Evolutionary conservation across 345 rosid species (phyloP), one percentile per base, ranked within the genome.

Genomic region (Adansonia digitata): DNA sequence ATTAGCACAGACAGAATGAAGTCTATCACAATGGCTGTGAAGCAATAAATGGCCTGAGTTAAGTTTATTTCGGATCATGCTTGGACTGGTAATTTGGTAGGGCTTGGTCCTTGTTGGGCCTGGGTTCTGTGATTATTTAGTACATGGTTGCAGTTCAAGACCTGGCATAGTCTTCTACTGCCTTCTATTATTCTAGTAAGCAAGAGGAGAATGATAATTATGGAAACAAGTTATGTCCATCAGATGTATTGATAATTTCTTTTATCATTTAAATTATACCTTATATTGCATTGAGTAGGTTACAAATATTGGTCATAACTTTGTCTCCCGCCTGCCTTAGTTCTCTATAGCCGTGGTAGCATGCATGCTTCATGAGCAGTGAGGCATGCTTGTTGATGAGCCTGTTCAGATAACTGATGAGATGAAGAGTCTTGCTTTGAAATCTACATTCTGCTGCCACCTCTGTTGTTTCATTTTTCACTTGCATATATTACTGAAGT

Each of bases 401-500:
- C 77, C 81, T 69, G 76, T 78, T 79, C 82, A 57, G 86, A 81
- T 75, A 75, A 75, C 77, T 76, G 78, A 74, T 72, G 80, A 67
- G 84, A 74, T 24, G 83, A 79, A 69, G 82, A 73, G 64, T 57
- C 74, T 67, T 78, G 78, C 65, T 75, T 77, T 80, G 77, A 76
- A 80, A 78, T 72, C 69, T 67, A 71, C 69, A 53, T 46, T 75
- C 9, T 52, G 74, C 66, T 42, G 51, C 68, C 69, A 70, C 76
- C 70, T 69, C 75, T 79, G 60, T 83, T 82, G 76, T 83, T 77
- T 81, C 74, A 60, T 77, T 75, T 77, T 81, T 80, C 67, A 73
- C 73, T 37, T 81, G 71, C 75, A 72, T 79, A 52, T 73, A 55
- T 78, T 72, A 81, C 77, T 81, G 85, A 85, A 80, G 89, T 84